Base-by-base conservation (phyloP, 805 yeast species). In the Monosporozyma yasuniensis region DNA sequence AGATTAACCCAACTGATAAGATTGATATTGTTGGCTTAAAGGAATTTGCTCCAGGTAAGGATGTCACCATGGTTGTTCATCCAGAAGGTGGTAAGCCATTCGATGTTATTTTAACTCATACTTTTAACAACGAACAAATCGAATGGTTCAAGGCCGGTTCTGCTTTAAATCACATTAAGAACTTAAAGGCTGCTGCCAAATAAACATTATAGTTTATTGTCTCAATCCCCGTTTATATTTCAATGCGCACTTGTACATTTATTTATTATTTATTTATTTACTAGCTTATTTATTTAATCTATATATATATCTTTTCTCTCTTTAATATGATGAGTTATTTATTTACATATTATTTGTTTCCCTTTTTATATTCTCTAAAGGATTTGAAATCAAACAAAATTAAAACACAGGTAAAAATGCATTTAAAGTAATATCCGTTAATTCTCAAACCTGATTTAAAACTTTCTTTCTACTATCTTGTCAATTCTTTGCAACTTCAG, bases 81-180 rank as follows among this genome's bases (percentile, higher is more conserved):
- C 80, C 83, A 60, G 71, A 75, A 71, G 75, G 84, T 55, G 96
- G 96, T 66, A 72, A 68, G 51, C 74, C 89, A 55, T 93, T 96
- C 96, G 84, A 83, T 65, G 78, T 91, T 68, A 84, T 80, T 75
- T 86, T 93, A 72, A 80, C 96, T 51, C 99, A 93, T 80, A 93
- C 99, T 58, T 93, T 87, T 81, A 93, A 93, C 80, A 55, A 70
- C 56, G 97, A 93, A 79, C 99, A 91, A 80, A 86, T 91, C 69
- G 97, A 87, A 71, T 91, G 98, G 98, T 91, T 91, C 86, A 91
- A 87, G 81, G 82, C 84, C 66, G 99, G 99, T 78, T 89, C 97
- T 63, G 99, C 99, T 72, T 84, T 93, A 77, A 93, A 93, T 87
- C 87, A 84, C 80, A 62, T 62, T 45, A 62, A 59, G 52, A 47